Percentiles rank a stretch among this genome's conserved stretches.
Evolutionary conservation across 2,329 filamentous ascomycete genomes (phyloP).

Genomic region (Dothidotthia symphoricarpi): DNA sequence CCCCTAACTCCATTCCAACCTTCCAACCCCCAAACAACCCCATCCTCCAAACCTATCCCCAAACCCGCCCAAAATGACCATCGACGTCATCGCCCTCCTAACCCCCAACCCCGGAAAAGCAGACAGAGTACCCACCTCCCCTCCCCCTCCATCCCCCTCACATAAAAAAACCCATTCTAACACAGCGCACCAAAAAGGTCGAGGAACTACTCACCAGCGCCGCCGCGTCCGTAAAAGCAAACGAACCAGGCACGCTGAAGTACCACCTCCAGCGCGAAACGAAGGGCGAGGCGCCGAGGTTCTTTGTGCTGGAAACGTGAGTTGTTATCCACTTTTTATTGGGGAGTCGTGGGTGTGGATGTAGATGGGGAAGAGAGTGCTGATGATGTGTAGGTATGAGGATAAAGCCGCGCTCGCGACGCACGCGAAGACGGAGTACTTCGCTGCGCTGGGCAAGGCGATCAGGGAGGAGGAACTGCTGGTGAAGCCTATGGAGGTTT

Average conservation of each 20-base stretch:
- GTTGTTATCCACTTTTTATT: too few relatives aligned
- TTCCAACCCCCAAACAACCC: not conserved
- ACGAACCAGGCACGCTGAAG: slow-evolving; percentile 35
- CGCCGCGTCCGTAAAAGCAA: slow-evolving; percentile 27
- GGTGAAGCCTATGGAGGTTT: slow-evolving; percentile 27
- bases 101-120: slow-evolving; percentile 33
- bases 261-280: slow-evolving; percentile 35
- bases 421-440: slow-evolving; percentile 25
- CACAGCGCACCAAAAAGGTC: slow-evolving; percentile 19
- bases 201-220: slow-evolving; percentile 29
- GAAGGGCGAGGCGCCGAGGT: slow-evolving; percentile 23
- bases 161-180: not conserved
- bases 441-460: slow-evolving; percentile 20
- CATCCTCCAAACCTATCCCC: too few relatives aligned
- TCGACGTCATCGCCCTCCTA: slow-evolving; percentile 34
- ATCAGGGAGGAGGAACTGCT: slow-evolving; percentile 34
- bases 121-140: slow-evolving; percentile 22
- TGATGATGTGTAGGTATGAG: slow-evolving; percentile 27
- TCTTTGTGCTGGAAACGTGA: slow-evolving; percentile 38
- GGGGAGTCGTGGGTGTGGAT: too few relatives aligned
- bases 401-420: slow-evolving; percentile 27
- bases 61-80: slow-evolving; percentile 9
- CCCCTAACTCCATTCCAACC: not conserved
- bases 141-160: not conserved
- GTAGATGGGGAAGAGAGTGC: too few relatives aligned